Percentiles rank a stretch among this genome's conserved stretches.
Evolutionary conservation across 176 grass and related monocot species (phyloP).

Genomic region (Echinochloa phyllopogon): DNA sequence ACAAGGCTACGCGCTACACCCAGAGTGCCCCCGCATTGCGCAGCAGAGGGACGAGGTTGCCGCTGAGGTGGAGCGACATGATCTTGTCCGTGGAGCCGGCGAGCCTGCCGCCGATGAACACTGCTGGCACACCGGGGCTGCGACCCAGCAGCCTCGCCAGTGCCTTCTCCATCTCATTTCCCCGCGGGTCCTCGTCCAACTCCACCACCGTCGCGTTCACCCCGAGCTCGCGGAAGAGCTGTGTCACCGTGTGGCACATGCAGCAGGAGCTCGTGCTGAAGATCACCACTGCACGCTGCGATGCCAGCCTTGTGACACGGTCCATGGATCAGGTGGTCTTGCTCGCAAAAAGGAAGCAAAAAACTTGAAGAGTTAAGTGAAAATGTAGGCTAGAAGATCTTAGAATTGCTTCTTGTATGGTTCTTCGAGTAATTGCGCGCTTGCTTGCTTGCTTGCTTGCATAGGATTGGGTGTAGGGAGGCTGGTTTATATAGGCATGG

Average conservation of each 20-base stretch:
- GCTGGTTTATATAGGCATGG: constrained; percentile 49
- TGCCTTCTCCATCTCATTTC: constrained; percentile 58
- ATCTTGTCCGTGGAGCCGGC: constrained; percentile 54
- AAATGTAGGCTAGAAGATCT: background rate
- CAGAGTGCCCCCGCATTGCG: constrained; percentile 55
- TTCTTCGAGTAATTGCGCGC: background rate
- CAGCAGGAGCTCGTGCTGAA: constrained; percentile 87
- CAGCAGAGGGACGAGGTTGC: constrained; percentile 54
- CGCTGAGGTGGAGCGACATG: constrained; percentile 60
- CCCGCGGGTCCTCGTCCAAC: constrained; percentile 51
- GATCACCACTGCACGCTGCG: constrained; percentile 74
- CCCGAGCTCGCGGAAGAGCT: constrained; percentile 58
- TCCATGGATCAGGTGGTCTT: constrained; percentile 34
- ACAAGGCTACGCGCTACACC: constrained; percentile 20
- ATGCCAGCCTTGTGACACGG: constrained; percentile 64
- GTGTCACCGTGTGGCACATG: constrained; percentile 76
- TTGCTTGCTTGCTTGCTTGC: constrained; percentile 3
- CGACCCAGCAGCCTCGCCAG: constrained; percentile 54
- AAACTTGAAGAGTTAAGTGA: background rate
- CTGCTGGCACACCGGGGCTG: constrained; percentile 51
- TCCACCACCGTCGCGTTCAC: constrained; percentile 55
- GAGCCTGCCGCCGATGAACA: constrained; percentile 61
- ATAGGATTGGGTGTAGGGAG: background rate
- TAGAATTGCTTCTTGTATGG: background rate
- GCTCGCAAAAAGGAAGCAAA: background rate